Conservation (phyloP, 129 eudicot species). For the Flaveria brownii region DNA sequence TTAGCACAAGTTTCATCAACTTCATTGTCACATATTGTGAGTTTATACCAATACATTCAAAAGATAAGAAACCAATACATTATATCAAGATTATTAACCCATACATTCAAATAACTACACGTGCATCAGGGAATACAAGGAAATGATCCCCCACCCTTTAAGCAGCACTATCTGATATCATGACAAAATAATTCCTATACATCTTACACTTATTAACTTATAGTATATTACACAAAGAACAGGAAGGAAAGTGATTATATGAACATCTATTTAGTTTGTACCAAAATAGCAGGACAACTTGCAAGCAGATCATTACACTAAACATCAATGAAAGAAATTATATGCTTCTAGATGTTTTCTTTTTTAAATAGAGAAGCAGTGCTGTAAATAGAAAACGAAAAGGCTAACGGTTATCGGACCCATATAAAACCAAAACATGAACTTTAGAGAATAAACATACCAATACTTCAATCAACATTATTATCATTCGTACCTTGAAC, state of each 20-base stretch:
- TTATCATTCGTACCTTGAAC: background rate
- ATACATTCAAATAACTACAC: no score
- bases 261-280: background rate
- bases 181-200: no score
- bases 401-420: background rate
- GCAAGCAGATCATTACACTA: background rate
- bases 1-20: no score
- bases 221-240: background rate
- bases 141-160: no score
- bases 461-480: background rate
- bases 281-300: constrained; percentile 6
- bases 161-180: no score
- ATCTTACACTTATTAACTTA: no score
- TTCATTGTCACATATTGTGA: background rate
- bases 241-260: background rate
- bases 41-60: no score
- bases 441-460: background rate
- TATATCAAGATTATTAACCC: no score
- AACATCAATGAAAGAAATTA: background rate
- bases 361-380: background rate
- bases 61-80: no score
- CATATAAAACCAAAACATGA: background rate
- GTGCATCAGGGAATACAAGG: no score
- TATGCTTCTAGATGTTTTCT: background rate
- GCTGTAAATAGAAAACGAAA: background rate